phyloP scores from a whole-genome alignment of 2,329 filamentous ascomycete species.

The Cladosporium sp. region DNA sequence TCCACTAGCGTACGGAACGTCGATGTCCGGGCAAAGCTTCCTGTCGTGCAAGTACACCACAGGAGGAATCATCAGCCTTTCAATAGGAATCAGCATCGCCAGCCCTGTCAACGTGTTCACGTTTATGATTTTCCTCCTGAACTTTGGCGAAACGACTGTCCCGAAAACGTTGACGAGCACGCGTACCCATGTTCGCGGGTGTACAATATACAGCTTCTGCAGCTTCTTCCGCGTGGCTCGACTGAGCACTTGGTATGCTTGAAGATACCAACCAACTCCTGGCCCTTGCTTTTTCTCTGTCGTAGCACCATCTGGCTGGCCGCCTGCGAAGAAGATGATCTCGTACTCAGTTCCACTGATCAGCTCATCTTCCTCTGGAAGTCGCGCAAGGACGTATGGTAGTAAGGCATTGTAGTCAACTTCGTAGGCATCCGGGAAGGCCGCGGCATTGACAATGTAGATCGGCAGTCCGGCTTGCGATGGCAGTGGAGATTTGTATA shows the following conservation, averaged over 20 bases:
- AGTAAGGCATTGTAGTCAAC: conserved; percentile 58
- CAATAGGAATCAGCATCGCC: conserved; percentile 54
- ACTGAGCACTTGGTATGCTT: conserved; percentile 59
- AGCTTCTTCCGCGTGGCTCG: conserved; percentile 58
- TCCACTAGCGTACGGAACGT: conserved; percentile 47
- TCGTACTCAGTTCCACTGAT: conserved; percentile 57
- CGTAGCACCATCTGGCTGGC: conserved; percentile 48
- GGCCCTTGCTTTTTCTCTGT: conserved; percentile 51
- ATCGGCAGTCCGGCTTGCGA: conserved; percentile 53
- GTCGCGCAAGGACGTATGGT: conserved; percentile 56
- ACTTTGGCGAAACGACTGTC: conserved; percentile 60
- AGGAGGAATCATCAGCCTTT: conserved; percentile 56
- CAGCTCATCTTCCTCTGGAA: conserved; percentile 59
- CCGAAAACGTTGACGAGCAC: conserved; percentile 59
- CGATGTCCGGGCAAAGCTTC: conserved; percentile 51
- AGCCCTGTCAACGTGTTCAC: conserved; percentile 54
- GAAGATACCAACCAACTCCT: conserved; percentile 59
- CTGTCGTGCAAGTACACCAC: conserved; percentile 58
- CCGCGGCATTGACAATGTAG: conserved; percentile 58
- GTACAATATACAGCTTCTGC: conserved; percentile 59
- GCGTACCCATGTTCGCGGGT: conserved; percentile 59
- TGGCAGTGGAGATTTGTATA: conserved; percentile 56
- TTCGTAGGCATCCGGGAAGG: conserved; percentile 57
- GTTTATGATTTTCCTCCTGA: conserved; percentile 59
- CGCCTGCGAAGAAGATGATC: conserved; percentile 60